Evolutionary conservation across 352 stramenopile genomes (phyloP).

Genomic region (Discostella stelligera): DNA sequence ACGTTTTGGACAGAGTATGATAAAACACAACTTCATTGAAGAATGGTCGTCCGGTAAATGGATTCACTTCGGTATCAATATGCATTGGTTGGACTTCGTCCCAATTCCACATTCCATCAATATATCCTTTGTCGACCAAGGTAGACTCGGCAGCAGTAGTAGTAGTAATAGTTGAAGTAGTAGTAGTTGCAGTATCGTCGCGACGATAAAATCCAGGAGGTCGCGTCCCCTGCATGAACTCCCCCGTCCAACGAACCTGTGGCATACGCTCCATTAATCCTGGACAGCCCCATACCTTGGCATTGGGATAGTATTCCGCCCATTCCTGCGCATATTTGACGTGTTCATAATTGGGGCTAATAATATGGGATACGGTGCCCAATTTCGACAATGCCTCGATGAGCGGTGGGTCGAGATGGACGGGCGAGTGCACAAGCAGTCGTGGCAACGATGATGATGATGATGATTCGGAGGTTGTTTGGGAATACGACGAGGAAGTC

Average conservation of each 20-base stretch:
- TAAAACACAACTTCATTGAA: conserved; percentile 84
- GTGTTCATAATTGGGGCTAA: conserved; percentile 83
- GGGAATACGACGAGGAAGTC: conserved; percentile 13
- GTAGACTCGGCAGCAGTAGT: not conserved
- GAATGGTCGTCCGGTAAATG: conserved; percentile 76
- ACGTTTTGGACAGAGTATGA: conserved; percentile 64
- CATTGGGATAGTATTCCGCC: conserved; percentile 66
- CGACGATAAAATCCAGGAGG: conserved; percentile 27
- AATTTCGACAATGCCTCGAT: conserved; percentile 58
- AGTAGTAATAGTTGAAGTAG: not conserved
- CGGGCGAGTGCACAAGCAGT: conserved; percentile 75
- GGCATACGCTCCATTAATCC: conserved; percentile 56
- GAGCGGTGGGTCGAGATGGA: conserved; percentile 59
- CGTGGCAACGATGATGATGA: conserved; percentile 12
- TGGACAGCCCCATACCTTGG: conserved; percentile 78
- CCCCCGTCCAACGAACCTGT: conserved; percentile 59
- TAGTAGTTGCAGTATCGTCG: conserved; percentile 1
- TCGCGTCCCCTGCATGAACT: conserved; percentile 56
- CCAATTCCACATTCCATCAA: conserved; percentile 54
- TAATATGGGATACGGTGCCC: conserved; percentile 69
- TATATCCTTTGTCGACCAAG: not conserved
- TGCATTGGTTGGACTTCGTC: conserved; percentile 68
- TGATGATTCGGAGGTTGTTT: no score
- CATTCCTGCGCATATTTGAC: conserved; percentile 77
- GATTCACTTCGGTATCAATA: conserved; percentile 73